Percentiles rank a stretch among this genome's conserved stretches.
These are phyloP conservation scores for Exophiala sp. DNA, from an alignment of 2,329 filamentous ascomycete species.

Conservation along the genomic window DNA sequence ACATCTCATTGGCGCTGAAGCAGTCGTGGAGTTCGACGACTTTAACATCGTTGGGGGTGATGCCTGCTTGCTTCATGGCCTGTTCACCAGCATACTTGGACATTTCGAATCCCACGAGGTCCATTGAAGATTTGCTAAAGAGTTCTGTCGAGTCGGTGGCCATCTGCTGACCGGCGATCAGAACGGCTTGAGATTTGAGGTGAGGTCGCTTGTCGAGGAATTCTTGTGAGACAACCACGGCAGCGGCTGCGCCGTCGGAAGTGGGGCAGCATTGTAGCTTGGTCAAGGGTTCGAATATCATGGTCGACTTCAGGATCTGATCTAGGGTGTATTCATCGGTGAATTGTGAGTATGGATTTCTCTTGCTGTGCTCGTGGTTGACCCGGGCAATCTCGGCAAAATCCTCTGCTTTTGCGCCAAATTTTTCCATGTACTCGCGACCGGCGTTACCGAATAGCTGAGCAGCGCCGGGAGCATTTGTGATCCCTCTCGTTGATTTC, in stretches of 20 bases:
- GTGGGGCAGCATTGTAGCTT: constrained; percentile 84
- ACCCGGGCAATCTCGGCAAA: constrained; percentile 92
- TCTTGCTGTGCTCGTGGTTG: constrained; percentile 86
- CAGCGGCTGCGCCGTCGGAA: constrained; percentile 85
- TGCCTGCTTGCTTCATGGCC: constrained; percentile 72
- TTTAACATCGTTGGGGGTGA: constrained; percentile 64
- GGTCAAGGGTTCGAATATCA: constrained; percentile 82
- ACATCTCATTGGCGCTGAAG: constrained; percentile 93
- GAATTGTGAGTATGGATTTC: constrained; percentile 98
- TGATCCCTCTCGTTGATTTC: constrained; percentile 73
- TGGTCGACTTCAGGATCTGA: constrained; percentile 70
- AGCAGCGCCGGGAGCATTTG: constrained; percentile 78
- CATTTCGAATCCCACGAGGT: constrained; percentile 89
- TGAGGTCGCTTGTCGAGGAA: constrained; percentile 85
- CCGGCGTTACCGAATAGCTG: constrained; percentile 97
- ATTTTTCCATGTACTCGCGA: constrained; percentile 92
- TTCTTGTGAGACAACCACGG: constrained; percentile 79
- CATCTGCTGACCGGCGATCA: constrained; percentile 82
- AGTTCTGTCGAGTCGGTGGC: constrained; percentile 78
- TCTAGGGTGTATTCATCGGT: constrained; percentile 84
- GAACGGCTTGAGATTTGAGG: constrained; percentile 75
- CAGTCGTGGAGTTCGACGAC: constrained; percentile 96
- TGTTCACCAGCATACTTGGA: constrained; percentile 63
- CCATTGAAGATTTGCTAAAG: constrained; percentile 77
- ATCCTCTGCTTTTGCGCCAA: constrained; percentile 77